phyloP scores from a whole-genome alignment of 352 stramenopile species.

The Hyaloperonospora brassicae region DNA sequence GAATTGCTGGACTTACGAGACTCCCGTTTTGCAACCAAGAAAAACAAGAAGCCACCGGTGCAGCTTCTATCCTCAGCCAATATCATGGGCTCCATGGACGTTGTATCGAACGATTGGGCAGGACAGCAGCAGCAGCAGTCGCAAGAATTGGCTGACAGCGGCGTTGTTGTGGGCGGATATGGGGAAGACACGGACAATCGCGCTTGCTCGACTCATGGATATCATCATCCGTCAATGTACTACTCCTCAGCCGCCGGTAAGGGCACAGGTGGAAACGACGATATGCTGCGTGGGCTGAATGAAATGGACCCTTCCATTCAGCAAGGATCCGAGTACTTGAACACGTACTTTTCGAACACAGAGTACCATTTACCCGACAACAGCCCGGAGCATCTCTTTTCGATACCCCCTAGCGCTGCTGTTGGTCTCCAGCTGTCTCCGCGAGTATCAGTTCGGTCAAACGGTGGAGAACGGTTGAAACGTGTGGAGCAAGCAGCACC shows the following conservation, averaged over 20 bases:
- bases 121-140: constrained; percentile 29
- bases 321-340: constrained; percentile 62
- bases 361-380: constrained; percentile 67
- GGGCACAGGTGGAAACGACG: constrained; percentile 19
- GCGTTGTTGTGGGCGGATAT: constrained; percentile 25
- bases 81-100: constrained; percentile 45
- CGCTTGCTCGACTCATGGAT: constrained; percentile 16
- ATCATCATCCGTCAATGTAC: constrained; percentile 32
- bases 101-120: constrained; percentile 44
- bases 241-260: constrained; percentile 26
- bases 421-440: constrained; percentile 43
- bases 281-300: constrained; percentile 18
- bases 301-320: constrained; percentile 53
- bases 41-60: constrained; percentile 62
- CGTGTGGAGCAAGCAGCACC: constrained; percentile 38
- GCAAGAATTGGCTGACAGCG: constrained; percentile 25
- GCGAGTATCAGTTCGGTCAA: constrained; percentile 29
- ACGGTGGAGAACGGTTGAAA: constrained; percentile 31
- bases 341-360: constrained; percentile 56
- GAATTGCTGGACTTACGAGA: constrained; percentile 67
- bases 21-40: constrained; percentile 69
- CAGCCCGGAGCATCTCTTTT: constrained; percentile 58
- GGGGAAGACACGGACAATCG: constrained; percentile 32
- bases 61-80: constrained; percentile 45
- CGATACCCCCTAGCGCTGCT: constrained; percentile 31